Base-by-base conservation (phyloP, 345 rosid species). In the Euphorbia peplus region DNA sequence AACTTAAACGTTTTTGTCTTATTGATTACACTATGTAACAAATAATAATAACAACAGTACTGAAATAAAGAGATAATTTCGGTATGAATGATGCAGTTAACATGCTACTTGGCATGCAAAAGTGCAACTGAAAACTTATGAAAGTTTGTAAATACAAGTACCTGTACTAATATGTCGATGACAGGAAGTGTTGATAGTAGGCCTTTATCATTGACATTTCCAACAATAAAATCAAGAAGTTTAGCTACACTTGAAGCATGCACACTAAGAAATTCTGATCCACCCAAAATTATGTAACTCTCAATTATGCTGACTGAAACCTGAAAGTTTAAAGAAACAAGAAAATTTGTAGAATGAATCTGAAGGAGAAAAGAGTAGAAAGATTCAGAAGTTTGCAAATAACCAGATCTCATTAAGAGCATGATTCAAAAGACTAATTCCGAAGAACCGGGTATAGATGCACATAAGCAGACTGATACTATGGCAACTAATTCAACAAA, bases 111-210 rank as follows among this genome's bases (percentile, higher is more conserved):
- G 4, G 32, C 19, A 42, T 41, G 5, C 21, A 22, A 39, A 6
- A 41, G 9, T 35, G 19, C 55, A 11, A 44, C 26, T 46, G 13
- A 6, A 56, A 70, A 60, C 37, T 54, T 58, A 18, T 13, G 37
- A 32, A 47, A 71, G 63, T 44, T 28, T 15, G 54, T 8, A 4
- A 71, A 47, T 37, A 15, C n/a, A 51, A 29, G 60, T 80, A 90
- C 99, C 99, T 95, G 96, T 72, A 95, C 78, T 66, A 91, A 84
- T 71, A 88, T 74, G 81, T 91, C 98, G 71, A 95, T 81, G 75
- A 91, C 90, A 52, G 99, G 99, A 76, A 91, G 88, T 67, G 81
- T 76, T 63, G 96, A 78, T 70, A 83, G 86, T 71, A 95, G 80
- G 57, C 99, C 99, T 72, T 75, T 80, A 72, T 95, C 90, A 60